phyloP scores from a whole-genome alignment of 2,329 filamentous ascomycete species.

The Cordyceps farinosa region DNA sequence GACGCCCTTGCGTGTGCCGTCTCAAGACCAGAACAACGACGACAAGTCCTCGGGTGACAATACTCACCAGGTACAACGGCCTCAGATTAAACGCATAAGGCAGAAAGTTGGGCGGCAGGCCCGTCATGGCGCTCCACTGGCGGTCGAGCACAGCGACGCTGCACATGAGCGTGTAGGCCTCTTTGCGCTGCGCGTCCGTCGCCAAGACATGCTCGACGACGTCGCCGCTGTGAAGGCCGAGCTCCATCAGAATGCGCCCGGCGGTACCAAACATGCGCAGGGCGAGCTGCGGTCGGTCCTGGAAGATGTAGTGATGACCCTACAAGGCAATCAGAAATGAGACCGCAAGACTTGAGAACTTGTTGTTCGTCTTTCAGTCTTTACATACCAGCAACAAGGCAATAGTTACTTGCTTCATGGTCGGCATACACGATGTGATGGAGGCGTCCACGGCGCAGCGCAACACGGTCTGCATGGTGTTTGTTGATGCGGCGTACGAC shows the following conservation, averaged over 20 bases:
- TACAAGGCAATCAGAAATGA: neutral
- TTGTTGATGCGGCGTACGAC: no score
- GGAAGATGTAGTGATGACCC: conserved; percentile 26
- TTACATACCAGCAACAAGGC: neutral
- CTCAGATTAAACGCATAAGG: conserved; percentile 16
- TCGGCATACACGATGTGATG: neutral
- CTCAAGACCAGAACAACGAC: no score
- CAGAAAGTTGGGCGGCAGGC: conserved; percentile 20
- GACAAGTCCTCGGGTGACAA: neutral
- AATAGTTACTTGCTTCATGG: neutral
- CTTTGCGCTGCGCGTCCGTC: conserved; percentile 9
- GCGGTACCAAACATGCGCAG: conserved; percentile 29
- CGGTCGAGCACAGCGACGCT: conserved; percentile 21
- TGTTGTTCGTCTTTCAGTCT: neutral
- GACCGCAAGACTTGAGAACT: no score
- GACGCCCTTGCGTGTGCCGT: neutral
- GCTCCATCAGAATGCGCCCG: conserved; percentile 27
- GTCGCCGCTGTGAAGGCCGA: conserved; percentile 27
- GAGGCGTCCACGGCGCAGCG: no score
- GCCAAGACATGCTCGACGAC: conserved; percentile 22
- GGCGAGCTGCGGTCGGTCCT: conserved; percentile 24
- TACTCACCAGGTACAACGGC: neutral
- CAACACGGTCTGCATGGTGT: no score
- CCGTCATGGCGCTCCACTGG: conserved; percentile 21
- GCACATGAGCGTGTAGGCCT: conserved; percentile 16